These are phyloP conservation scores for Mycena vulgaris DNA, from an alignment of 768 basidiomycete species.

Conservation along the genomic window DNA sequence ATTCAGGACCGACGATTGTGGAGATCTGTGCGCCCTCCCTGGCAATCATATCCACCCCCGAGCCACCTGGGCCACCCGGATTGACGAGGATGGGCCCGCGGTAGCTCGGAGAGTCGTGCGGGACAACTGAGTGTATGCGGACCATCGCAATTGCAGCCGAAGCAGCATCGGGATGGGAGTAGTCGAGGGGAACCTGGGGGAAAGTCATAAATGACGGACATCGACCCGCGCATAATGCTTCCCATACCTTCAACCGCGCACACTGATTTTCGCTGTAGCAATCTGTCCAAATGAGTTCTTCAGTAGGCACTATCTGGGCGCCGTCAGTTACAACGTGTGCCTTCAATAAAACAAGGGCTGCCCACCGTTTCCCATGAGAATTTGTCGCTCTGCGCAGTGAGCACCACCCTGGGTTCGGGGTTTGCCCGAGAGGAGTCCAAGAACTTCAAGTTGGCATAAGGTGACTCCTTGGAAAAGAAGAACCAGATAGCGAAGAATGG, in stretches of 20 bases:
- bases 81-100: slow-evolving; percentile 41
- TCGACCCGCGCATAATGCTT: background rate
- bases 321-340: background rate
- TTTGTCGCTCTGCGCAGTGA: background rate
- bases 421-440: background rate
- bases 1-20: slow-evolving; percentile 38
- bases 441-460: background rate
- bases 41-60: slow-evolving; percentile 30
- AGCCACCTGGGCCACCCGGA: slow-evolving; percentile 41
- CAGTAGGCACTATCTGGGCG: slow-evolving; percentile 13
- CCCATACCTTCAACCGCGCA: background rate
- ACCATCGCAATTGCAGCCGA: slow-evolving; percentile 39
- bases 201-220: background rate
- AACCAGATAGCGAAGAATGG: background rate
- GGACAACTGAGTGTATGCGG: slow-evolving; percentile 29
- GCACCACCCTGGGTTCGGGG: no score
- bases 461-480: background rate
- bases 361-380: background rate
- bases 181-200: slow-evolving; percentile 37
- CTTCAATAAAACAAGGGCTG: background rate
- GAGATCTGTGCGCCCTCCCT: background rate
- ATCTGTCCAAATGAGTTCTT: slow-evolving; percentile 23
- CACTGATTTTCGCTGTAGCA: slow-evolving; percentile 18
- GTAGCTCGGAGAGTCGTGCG: slow-evolving; percentile 27
- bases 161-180: slow-evolving; percentile 27